Conservation (phyloP, 148 eudicot species). For the Hydrangea macrophylla region DNA sequence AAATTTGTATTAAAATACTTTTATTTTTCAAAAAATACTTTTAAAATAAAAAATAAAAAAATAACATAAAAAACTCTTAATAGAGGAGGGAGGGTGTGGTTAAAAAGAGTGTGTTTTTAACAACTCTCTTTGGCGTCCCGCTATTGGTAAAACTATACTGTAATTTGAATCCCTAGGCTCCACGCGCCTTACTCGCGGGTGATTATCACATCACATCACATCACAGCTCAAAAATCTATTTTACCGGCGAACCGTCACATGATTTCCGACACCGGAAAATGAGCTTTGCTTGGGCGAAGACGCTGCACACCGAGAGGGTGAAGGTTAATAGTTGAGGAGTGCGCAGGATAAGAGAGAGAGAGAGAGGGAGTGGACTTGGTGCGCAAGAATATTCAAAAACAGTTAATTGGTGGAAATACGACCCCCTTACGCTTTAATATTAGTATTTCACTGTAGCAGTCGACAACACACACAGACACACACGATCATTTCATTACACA, state of each 20-base stretch:
- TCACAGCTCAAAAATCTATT: neutral
- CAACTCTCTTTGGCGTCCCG: no score
- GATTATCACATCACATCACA: neutral
- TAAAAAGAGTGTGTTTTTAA: no score
- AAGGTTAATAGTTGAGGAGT: neutral
- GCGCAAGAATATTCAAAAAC: slow-evolving; percentile 33
- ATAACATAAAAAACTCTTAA: no score
- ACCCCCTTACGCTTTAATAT: slow-evolving; percentile 13
- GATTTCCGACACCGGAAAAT: neutral
- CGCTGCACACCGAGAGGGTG: neutral
- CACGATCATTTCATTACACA: no score
- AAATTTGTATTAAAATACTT: no score
- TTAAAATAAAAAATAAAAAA: no score
- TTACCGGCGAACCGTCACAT: neutral
- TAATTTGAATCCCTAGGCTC: neutral
- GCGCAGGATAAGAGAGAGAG: slow-evolving; percentile 12
- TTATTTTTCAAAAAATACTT: no score
- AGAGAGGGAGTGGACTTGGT: slow-evolving; percentile 36
- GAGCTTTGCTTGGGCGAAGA: neutral
- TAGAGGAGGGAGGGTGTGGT: no score
- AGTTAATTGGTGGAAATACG: slow-evolving; percentile 29
- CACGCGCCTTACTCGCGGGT: neutral
- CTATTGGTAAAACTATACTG: no score
- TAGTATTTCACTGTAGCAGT: slow-evolving; percentile 20
- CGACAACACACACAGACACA: slow-evolving; percentile 16